A percentile compares a stretch with the other conserved stretches of the same genome.
phyloP scores from a whole-genome alignment of 108 stramenopile genomes.

The Discostella stelligeroides region DNA sequence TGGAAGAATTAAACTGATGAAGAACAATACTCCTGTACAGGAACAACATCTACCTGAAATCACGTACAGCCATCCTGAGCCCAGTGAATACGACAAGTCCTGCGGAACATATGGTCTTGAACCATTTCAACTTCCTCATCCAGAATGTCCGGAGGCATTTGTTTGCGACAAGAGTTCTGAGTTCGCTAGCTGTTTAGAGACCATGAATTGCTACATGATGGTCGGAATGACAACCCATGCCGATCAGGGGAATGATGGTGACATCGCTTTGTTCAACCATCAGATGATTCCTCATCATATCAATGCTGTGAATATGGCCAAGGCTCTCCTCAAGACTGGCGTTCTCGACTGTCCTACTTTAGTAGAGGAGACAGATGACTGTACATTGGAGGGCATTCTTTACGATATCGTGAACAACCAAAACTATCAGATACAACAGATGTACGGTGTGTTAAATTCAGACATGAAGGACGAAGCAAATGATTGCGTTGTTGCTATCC shows the following conservation, averaged over 20 bases:
- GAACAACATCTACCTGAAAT: conserved; percentile 48
- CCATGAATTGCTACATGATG: conserved; percentile 80
- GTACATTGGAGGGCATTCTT: conserved; percentile 58
- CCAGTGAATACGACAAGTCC: conserved; percentile 53
- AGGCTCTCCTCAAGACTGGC: conserved; percentile 58
- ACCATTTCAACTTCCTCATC: conserved; percentile 58
- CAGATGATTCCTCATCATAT: conserved; percentile 95
- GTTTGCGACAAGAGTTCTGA: conserved; percentile 53
- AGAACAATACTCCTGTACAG: conserved; percentile 49
- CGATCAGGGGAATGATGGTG: conserved; percentile 13
- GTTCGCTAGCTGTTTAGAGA: conserved; percentile 73
- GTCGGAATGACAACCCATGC: conserved; percentile 63
- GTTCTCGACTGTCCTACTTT: conserved; percentile 50
- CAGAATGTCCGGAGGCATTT: conserved; percentile 61
- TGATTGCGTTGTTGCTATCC: conserved; percentile 50
- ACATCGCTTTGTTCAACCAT: conserved; percentile 69
- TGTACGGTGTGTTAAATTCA: conserved; percentile 61
- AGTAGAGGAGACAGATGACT: conserved; percentile 45
- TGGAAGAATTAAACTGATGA: conserved; percentile 75
- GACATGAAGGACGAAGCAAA: conserved; percentile 43
- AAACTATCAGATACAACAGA: conserved; percentile 81
- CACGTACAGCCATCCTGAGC: conserved; percentile 58
- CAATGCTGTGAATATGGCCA: conserved; percentile 95
- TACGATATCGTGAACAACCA: conserved; percentile 74
- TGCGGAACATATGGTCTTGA: conserved; percentile 79